Percentiles rank a stretch among this genome's conserved stretches.
These are phyloP conservation scores for Bondarzewia mesenterica DNA, from an alignment of 1,284 basidiomycete genomes.

Conservation along the genomic window DNA sequence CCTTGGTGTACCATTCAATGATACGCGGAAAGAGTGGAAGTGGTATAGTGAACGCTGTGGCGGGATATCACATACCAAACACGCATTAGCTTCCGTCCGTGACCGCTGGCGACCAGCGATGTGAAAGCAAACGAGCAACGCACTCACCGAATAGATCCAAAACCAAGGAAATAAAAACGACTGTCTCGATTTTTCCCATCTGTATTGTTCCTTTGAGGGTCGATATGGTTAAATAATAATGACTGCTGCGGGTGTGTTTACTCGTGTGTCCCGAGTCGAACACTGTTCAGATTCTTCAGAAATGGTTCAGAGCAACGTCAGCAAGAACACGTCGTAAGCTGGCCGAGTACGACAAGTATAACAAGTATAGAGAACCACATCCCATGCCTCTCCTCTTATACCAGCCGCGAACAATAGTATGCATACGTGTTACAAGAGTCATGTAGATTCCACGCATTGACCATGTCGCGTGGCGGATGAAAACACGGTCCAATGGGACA, in stretches of 20 bases:
- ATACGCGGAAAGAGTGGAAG: conserved; percentile 84
- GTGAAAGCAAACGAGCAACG: not conserved
- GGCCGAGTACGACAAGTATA: too few species aligned
- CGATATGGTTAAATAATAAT: not conserved
- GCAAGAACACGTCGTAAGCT: too few species aligned
- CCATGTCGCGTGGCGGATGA: not conserved
- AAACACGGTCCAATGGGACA: not conserved
- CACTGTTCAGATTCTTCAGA: too few species aligned
- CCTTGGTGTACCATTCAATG: conserved; percentile 82
- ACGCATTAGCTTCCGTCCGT: conserved; percentile 3
- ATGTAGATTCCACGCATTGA: too few species aligned
- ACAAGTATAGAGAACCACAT: too few species aligned
- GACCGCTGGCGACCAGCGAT: conserved; percentile 3
- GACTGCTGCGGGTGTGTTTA: not conserved
- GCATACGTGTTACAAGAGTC: not conserved
- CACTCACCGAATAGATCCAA: conserved; percentile 73
- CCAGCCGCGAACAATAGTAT: not conserved
- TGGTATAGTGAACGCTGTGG: conserved; percentile 87
- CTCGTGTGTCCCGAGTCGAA: not conserved
- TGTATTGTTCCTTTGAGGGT: conserved; percentile 1
- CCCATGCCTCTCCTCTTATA: not conserved
- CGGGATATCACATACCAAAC: too few species aligned
- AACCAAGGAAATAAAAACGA: conserved; percentile 79
- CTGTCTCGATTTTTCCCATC: conserved; percentile 63
- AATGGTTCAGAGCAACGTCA: too few species aligned